Evolutionary conservation across 768 basidiomycete species (phyloP).

Genomic region (button mushroom (Agaricus bisporus)): DNA sequence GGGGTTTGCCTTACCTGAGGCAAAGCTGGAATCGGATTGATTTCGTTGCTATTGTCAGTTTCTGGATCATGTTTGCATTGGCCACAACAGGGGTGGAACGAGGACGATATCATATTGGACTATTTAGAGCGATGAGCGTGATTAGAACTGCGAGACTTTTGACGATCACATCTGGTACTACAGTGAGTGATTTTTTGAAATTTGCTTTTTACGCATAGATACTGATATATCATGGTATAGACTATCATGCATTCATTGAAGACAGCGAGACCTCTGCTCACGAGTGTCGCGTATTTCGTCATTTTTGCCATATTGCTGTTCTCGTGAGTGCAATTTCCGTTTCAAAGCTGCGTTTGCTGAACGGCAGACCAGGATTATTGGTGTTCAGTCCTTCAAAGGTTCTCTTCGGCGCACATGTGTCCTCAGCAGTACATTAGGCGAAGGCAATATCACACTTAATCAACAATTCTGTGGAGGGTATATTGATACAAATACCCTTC

Average conservation of each 20-base stretch:
- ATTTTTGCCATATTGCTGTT: constrained; percentile 86
- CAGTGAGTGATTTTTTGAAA: constrained; percentile 41
- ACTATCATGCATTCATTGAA: constrained; percentile 92
- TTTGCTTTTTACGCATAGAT: neutral
- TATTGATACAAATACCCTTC: constrained; percentile 54
- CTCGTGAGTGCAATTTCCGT: constrained; percentile 47
- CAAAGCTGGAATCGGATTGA: constrained; percentile 94
- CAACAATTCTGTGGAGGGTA: constrained; percentile 76
- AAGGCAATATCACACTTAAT: constrained; percentile 36
- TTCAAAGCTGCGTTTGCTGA: constrained; percentile 1
- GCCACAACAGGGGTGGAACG: constrained; percentile 65
- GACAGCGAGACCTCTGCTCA: constrained; percentile 81
- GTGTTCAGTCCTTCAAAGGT: constrained; percentile 90
- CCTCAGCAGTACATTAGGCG: constrained; percentile 49
- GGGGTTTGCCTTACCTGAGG: constrained; percentile 81
- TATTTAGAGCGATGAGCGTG: constrained; percentile 87
- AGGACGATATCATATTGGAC: constrained; percentile 65
- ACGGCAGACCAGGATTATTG: constrained; percentile 59
- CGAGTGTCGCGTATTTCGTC: constrained; percentile 87
- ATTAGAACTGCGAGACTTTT: constrained; percentile 77
- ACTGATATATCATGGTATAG: constrained; percentile 18
- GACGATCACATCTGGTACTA: constrained; percentile 87
- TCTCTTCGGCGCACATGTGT: constrained; percentile 66
- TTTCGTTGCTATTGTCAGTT: constrained; percentile 75
- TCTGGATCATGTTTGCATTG: constrained; percentile 81